Evolutionary conservation across 257 asterid species (phyloP), one percentile per base, ranked within the genome.

Genomic region (Mitragyna speciosa): DNA sequence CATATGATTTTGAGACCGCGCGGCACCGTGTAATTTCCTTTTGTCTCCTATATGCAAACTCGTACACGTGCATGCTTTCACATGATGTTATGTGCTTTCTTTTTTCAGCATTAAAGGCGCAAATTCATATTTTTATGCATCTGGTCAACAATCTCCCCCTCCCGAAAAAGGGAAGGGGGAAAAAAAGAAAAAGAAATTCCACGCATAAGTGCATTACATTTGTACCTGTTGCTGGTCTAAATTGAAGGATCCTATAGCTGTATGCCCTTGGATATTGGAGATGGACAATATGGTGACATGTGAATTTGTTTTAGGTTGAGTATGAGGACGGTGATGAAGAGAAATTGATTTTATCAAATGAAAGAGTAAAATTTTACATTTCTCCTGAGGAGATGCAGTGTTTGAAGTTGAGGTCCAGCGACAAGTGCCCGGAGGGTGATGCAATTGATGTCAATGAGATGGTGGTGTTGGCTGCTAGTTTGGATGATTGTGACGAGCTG

Each of bases 301-400:
- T 73, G 83, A 77, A 78, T 80, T 19, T 20, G 63, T 82, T 91
- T 91, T 89, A 96, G 99, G 90, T 96, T 79, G 88, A 89, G 87
- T 96, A 96, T 83, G 91, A 79, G 76, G 99, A 96, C 20, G 95
- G 89, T n/a, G 99, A 96, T 79, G 89, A 89, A 82, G 99, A 96
- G 85, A 76, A 88, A 43, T 77, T 92, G 82, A 78, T 81, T 33
- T 78, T 96, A 83, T 85, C 89, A 52, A 91, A 90, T 63, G 97
- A 96, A 88, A 89, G 91, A 73, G 81, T 92, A 75, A 94, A 91
- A 86, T 96, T 96, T 88, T 72, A 77, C 79, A 83, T 92, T 77
- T 89, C 97, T 66, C 78, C 76, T 6, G 92, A 91, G 86, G 97
- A 91, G 84, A 92, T 89, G 86, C 87, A 87, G 51, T 75, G 66